Percentiles rank a stretch among this genome's conserved stretches.
Evolutionary conservation across 1,284 basidiomycete genomes (phyloP).

Genomic region (Boletus sp.): DNA sequence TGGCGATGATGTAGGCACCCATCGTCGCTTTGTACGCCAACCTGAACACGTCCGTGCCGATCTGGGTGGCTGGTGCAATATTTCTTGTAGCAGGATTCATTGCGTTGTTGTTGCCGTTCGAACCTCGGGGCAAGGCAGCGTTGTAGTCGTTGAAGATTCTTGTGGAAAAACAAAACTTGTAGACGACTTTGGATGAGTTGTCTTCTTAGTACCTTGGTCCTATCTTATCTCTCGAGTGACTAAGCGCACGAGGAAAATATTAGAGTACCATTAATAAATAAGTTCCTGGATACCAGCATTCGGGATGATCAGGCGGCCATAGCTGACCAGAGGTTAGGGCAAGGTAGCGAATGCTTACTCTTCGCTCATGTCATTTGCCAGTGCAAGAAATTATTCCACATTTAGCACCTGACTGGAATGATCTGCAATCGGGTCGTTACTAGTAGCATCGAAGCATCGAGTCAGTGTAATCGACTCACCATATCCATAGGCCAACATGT

Average conservation of each 20-base stretch:
- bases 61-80: slow-evolving; percentile 65
- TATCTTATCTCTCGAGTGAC: no score
- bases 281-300: no score
- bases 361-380: slow-evolving; percentile 76
- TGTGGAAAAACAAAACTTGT: no score
- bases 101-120: slow-evolving; percentile 66
- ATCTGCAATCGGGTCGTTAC: slow-evolving; percentile 47
- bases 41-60: slow-evolving; percentile 59
- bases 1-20: slow-evolving; percentile 43
- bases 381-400: slow-evolving; percentile 85
- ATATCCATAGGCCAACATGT: no score
- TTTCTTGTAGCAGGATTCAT: slow-evolving; percentile 61
- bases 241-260: no score
- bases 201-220: no score
- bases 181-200: no score
- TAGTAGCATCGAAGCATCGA: no score
- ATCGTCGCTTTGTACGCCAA: slow-evolving; percentile 64
- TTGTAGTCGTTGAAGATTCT: slow-evolving; percentile 33
- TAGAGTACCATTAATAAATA: no score
- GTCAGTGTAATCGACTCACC: no score
- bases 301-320: no score
- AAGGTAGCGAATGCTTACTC: slow-evolving; percentile 53
- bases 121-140: slow-evolving; percentile 65
- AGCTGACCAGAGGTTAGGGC: background rate
- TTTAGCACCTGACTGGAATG: slow-evolving; percentile 83